Evolutionary conservation across 495 filamentous ascomycete species (phyloP), one percentile per base, ranked within the genome.

Genomic region (Xylaria scruposa): DNA sequence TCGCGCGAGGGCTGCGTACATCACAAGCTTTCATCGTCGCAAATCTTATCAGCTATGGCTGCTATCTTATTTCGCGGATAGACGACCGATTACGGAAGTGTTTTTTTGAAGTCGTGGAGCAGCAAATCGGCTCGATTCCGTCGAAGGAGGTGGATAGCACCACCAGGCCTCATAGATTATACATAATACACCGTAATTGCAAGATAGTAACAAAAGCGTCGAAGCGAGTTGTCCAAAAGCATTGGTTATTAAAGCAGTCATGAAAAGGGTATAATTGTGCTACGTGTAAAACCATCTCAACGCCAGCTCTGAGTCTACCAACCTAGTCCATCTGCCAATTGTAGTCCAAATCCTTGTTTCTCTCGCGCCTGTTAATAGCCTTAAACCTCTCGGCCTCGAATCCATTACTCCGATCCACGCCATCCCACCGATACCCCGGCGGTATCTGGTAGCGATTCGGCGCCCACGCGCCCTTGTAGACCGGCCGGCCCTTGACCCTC

Each of bases 301-400:
- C 36, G 42, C 61, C 70, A 40, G 17, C 9, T 54, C 29, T 42
- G 26, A 26, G 70, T 70, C 66, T 79, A 96, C 66, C 79, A 96
- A n/a, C n/a, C 74, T 93, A 92, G 84, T 98, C 95, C 91, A 95
- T 94, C 87, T 97, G 93, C 96, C 95, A 98, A 64, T 91, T 87
- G 82, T 97, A 97, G 77, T 97, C 93, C 81, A 98, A 78, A 47
- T 91, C 88, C 79, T 91, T 91, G 71, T 90, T 85, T 79, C 92
- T 89, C 78, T 88, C 88, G 81, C 86, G 89, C 78, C 88, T 82
- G 82, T 97, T 97, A 79, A 92, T 84, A 36, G 94, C 92, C 78
- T 91, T 90, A 83, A 98, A 98, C 86, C 93, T 92, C 81, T 98
- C 93, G 81, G 89, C 93, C 85, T 99, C 96, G 78, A 97, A 98